A percentile compares a stretch with the other conserved stretches of the same genome.
phyloP scores from a whole-genome alignment of 768 basidiomycete species.

The Cystoderma amianthinum region DNA sequence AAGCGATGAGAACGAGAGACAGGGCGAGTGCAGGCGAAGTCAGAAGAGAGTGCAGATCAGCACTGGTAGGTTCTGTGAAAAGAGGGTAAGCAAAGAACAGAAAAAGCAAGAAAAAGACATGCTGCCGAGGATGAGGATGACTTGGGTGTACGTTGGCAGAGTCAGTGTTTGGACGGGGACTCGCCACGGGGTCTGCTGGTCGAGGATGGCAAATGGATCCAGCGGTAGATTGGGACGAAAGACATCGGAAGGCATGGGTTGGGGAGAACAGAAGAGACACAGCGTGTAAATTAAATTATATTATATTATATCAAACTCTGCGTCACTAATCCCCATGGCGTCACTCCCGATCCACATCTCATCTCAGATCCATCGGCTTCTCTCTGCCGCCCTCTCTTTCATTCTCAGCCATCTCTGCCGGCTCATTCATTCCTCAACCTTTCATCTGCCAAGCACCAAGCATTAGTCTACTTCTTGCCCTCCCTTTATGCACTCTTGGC shows the following conservation, averaged over 20 bases:
- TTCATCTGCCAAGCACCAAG: no score
- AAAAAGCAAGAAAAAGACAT: conserved; percentile 11
- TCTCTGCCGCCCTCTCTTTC: not conserved
- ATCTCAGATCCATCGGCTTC: not conserved
- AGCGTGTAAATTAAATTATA: not conserved
- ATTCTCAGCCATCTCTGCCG: not conserved
- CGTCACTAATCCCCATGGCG: not conserved
- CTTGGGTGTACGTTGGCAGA: conserved; percentile 6
- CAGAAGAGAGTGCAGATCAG: conserved; percentile 28
- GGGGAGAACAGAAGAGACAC: conserved; percentile 1
- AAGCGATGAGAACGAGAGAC: conserved; percentile 33
- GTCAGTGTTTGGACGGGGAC: conserved; percentile 10
- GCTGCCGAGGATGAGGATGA: conserved; percentile 35
- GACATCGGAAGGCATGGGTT: conserved; percentile 11
- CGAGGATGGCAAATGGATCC: conserved; percentile 23
- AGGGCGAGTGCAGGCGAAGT: conserved; percentile 22
- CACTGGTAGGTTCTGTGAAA: conserved; percentile 20
- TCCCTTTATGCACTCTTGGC: no score
- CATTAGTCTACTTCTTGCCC: no score
- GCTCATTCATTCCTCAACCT: not conserved
- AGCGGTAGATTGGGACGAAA: conserved; percentile 30
- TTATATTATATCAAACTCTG: no score
- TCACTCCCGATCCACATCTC: no score
- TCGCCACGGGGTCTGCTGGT: conserved; percentile 17
- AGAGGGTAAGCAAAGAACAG: not conserved